Conservation (phyloP, 208 protist genomes). For the Trypanosoma lewisi region DNA sequence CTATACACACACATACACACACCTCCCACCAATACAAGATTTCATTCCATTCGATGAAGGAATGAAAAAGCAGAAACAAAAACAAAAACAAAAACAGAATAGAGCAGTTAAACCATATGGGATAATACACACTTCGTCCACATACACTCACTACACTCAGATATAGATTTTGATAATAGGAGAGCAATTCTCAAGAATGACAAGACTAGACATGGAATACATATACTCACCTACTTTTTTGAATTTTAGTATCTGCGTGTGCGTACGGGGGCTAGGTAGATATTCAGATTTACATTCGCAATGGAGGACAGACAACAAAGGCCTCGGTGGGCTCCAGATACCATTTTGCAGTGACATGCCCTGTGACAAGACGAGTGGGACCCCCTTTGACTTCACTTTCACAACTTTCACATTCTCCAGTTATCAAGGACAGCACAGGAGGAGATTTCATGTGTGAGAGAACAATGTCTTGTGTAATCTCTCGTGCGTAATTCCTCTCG, state of each 20-base stretch:
- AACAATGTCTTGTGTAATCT: constrained; percentile 3
- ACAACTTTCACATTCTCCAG: not conserved
- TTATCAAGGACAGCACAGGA: not conserved
- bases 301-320: constrained; percentile 5
- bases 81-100: not conserved
- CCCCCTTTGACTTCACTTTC: not conserved
- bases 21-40: too few relatives aligned
- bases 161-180: too few relatives aligned
- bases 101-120: too few relatives aligned
- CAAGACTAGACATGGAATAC: not conserved
- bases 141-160: too few relatives aligned
- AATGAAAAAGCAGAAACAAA: too few relatives aligned
- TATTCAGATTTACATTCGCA: constrained; percentile 4
- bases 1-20: too few relatives aligned
- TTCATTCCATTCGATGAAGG: too few relatives aligned
- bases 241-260: too few relatives aligned
- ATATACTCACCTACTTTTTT: too few relatives aligned
- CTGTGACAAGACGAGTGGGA: too few relatives aligned
- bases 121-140: too few relatives aligned
- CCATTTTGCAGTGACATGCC: not conserved
- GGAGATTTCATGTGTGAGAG: not conserved
- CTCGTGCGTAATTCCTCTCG: not conserved
- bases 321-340: not conserved
- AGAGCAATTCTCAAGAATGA: not conserved
- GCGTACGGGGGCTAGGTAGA: too few relatives aligned